phyloP scores from a whole-genome alignment of 495 filamentous ascomycete genomes.

The Daldinia loculata region DNA sequence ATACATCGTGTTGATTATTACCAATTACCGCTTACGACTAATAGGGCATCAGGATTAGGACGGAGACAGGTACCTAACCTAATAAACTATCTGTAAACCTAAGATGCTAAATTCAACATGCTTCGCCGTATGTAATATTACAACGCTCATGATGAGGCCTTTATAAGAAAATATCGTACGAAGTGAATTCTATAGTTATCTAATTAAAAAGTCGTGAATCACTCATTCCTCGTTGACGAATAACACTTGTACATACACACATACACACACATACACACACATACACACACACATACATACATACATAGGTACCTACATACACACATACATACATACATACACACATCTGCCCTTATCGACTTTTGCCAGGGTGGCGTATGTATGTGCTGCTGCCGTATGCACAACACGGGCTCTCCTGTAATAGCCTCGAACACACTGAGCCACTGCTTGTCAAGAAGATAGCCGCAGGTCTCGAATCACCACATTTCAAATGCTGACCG shows the following conservation, averaged over 20 bases:
- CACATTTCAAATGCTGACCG: slow-evolving; percentile 19
- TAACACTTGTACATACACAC: not conserved
- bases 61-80: not conserved
- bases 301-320: too few relatives aligned
- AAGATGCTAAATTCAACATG: not conserved
- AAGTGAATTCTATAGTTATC: not conserved
- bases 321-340: too few relatives aligned
- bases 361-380: slow-evolving; percentile 1
- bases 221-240: not conserved
- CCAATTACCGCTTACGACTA: not conserved
- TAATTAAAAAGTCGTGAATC: not conserved
- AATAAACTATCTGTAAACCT: not conserved
- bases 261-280: slow-evolving; percentile 3
- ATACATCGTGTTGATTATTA: not conserved
- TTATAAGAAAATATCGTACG: not conserved
- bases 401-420: slow-evolving; percentile 28
- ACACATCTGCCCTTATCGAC: slow-evolving; percentile 8
- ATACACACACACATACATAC: too few relatives aligned
- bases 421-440: slow-evolving; percentile 8
- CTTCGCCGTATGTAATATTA: not conserved
- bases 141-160: not conserved
- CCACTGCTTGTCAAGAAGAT: slow-evolving; percentile 13
- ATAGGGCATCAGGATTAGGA: not conserved
- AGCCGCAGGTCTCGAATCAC: not conserved
- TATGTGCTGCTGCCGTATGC: slow-evolving; percentile 14